These are phyloP conservation scores for Tylopilus sp. DNA, from an alignment of 768 basidiomycete species.

Conservation along the genomic window DNA sequence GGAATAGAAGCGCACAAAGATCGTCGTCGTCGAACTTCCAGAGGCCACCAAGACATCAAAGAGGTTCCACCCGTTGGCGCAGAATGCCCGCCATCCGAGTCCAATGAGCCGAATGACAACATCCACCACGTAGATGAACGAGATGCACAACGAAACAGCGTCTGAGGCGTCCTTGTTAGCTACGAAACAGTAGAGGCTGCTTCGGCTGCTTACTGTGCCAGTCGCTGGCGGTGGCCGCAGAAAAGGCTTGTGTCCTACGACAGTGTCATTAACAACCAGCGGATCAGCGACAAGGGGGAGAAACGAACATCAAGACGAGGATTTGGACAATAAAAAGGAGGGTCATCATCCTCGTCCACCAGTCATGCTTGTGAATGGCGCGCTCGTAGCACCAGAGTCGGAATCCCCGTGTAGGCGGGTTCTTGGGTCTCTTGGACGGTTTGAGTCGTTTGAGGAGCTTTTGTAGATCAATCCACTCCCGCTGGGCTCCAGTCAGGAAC, in stretches of 20 bases:
- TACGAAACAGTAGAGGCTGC: not conserved
- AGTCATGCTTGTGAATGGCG: slow-evolving; percentile 87
- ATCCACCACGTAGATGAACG: not conserved
- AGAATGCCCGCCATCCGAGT: not conserved
- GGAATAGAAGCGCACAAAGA: not conserved
- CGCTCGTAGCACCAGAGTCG: slow-evolving; percentile 90
- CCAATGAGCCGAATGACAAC: not conserved
- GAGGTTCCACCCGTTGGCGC: not conserved
- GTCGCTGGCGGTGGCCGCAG: not conserved
- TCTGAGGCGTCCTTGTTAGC: not conserved
- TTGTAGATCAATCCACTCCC: slow-evolving; percentile 92
- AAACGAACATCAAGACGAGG: slow-evolving; percentile 43
- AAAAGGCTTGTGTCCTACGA: not conserved
- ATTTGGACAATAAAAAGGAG: slow-evolving; percentile 83
- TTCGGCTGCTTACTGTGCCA: not conserved
- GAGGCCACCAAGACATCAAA: not conserved
- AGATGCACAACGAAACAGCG: not conserved
- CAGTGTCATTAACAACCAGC: not conserved
- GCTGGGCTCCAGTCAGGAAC: slow-evolving; percentile 78
- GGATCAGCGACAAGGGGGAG: not conserved
- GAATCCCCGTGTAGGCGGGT: slow-evolving; percentile 48
- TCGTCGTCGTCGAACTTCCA: not conserved
- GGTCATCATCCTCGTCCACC: slow-evolving; percentile 84
- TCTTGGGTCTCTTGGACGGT: slow-evolving; percentile 78
- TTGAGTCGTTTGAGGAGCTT: slow-evolving; percentile 86